These are phyloP conservation scores for Luvunga scandens DNA, from an alignment of 345 rosid genomes.

Conservation along the genomic window DNA sequence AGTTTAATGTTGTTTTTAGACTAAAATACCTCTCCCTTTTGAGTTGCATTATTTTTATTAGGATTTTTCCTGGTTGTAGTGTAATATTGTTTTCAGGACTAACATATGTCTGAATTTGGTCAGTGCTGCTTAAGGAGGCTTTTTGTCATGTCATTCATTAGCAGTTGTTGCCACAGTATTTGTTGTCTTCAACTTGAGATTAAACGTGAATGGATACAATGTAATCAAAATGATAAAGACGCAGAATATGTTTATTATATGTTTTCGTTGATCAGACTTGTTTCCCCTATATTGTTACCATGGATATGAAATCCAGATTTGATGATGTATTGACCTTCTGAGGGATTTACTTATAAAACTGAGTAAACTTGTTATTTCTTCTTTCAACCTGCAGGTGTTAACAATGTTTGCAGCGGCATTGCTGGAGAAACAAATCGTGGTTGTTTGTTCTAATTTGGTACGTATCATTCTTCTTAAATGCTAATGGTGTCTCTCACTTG, in stretches of 20 bases:
- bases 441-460: conserved; percentile 98
- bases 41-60: not conserved
- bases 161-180: not conserved
- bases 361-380: conserved; percentile 12
- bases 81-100: not conserved
- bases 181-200: not conserved
- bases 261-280: not conserved
- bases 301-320: not conserved
- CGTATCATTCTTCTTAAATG: conserved; percentile 9
- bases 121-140: not conserved
- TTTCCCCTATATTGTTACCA: not conserved
- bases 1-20: not conserved
- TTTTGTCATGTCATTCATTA: not conserved
- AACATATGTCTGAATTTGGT: conserved; percentile 5
- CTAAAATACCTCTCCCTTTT: no score
- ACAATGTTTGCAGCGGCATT: conserved; percentile 78
- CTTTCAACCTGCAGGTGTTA: conserved; percentile 53
- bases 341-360: not conserved
- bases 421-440: conserved; percentile 82
- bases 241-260: not conserved
- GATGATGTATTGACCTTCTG: not conserved
- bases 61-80: not conserved
- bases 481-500: not conserved
- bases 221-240: not conserved
- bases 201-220: not conserved